Evolutionary conservation across 2,329 filamentous ascomycete species (phyloP).

Genomic region (Penicillium freii): DNA sequence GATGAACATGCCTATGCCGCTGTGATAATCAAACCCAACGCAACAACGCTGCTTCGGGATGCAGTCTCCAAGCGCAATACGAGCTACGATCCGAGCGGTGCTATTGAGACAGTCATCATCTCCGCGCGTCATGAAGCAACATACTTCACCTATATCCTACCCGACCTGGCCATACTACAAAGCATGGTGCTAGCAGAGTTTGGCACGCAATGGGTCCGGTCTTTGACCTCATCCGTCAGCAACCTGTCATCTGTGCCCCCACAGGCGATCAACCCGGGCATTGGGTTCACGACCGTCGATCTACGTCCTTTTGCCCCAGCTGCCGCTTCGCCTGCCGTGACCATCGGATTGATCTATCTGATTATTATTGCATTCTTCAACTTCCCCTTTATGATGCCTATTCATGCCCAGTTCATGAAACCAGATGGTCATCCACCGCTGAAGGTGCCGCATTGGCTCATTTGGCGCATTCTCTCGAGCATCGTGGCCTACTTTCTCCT

Average conservation of each 20-base stretch:
- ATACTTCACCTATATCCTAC: constrained; percentile 54
- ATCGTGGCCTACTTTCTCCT: constrained; percentile 60
- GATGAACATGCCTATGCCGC: constrained; percentile 60
- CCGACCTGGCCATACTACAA: constrained; percentile 51
- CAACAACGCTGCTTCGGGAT: constrained; percentile 56
- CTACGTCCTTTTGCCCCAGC: constrained; percentile 60
- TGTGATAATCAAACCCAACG: constrained; percentile 62
- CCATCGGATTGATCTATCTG: constrained; percentile 64
- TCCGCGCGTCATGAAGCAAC: constrained; percentile 58
- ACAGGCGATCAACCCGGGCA: constrained; percentile 56
- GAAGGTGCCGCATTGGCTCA: constrained; percentile 56
- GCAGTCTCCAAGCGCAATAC: constrained; percentile 56
- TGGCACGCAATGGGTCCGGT: constrained; percentile 43
- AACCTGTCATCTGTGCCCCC: constrained; percentile 49
- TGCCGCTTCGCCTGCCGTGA: constrained; percentile 56
- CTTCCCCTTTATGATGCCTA: constrained; percentile 63
- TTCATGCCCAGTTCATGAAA: constrained; percentile 60
- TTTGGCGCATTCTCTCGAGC: constrained; percentile 59
- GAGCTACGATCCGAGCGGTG: constrained; percentile 60
- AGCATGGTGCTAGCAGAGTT: constrained; percentile 50
- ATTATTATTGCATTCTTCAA: constrained; percentile 68
- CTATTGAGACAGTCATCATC: constrained; percentile 57
- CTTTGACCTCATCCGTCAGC: constrained; percentile 33
- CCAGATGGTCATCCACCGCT: constrained; percentile 54
- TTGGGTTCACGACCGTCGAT: constrained; percentile 57